A percentile compares a stretch with the other conserved stretches of the same genome.
Evolutionary conservation across 495 filamentous ascomycete genomes (phyloP).

Genomic region (Tuber microsphaerosporum): DNA sequence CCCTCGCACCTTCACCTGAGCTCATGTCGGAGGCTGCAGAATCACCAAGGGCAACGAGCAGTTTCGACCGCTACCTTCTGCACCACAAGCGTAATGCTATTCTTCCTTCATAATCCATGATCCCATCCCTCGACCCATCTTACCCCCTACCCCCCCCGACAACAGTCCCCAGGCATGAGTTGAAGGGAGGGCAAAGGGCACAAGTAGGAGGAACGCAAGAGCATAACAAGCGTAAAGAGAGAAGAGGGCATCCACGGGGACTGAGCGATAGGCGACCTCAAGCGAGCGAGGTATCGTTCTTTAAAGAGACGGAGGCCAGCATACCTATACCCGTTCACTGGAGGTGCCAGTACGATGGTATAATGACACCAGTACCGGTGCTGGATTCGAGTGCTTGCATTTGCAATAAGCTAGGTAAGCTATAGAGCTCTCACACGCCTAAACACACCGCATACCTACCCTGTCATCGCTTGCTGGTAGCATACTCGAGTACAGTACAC

Average conservation of each 20-base stretch:
- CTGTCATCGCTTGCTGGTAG: too few species aligned
- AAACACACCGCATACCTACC: neutral
- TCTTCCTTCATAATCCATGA: neutral
- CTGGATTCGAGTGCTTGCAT: neutral
- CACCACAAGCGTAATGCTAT: neutral
- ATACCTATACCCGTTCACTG: neutral
- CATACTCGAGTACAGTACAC: neutral
- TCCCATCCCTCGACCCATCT: constrained; percentile 1
- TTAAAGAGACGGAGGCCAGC: neutral
- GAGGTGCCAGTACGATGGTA: too few species aligned
- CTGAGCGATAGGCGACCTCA: neutral
- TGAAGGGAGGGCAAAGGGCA: neutral
- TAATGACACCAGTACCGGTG: neutral
- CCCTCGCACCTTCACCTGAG: constrained; percentile 4
- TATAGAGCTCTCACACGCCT: neutral
- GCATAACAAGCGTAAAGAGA: neutral
- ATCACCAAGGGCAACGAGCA: constrained; percentile 5
- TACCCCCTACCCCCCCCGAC: neutral
- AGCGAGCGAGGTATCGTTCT: neutral
- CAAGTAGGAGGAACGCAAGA: neutral
- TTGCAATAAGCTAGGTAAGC: neutral
- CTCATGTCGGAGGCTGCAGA: neutral
- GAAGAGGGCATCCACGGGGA: neutral
- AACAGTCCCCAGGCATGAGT: neutral
- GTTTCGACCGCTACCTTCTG: neutral